Conservation (phyloP, 208 protist genomes). For the Wallacemonas sp. region DNA sequence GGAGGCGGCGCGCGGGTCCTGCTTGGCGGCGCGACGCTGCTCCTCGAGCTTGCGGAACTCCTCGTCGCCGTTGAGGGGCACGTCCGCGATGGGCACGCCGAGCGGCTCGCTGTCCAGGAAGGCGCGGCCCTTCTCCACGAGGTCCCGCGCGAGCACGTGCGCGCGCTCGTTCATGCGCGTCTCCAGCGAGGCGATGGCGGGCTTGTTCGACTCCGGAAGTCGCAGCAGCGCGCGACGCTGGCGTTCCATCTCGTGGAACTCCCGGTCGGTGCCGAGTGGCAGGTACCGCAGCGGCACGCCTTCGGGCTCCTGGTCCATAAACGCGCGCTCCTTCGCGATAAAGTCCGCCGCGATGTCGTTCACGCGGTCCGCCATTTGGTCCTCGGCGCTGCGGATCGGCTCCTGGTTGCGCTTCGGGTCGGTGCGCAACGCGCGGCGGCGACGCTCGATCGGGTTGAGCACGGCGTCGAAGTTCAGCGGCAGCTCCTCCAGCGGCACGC, state of each 20-base stretch:
- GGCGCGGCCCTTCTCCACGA: constrained; percentile 59
- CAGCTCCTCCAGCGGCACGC: constrained; percentile 77
- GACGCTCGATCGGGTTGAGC: constrained; percentile 69
- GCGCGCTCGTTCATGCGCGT: constrained; percentile 68
- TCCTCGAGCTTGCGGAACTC: constrained; percentile 75
- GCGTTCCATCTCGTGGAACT: constrained; percentile 72
- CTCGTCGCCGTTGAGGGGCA: constrained; percentile 70
- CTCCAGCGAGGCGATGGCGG: constrained; percentile 45
- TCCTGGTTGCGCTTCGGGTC: constrained; percentile 58
- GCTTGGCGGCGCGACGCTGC: constrained; percentile 54
- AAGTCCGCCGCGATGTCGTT: constrained; percentile 67
- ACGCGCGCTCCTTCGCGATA: constrained; percentile 68
- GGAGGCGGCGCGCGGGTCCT: constrained; percentile 33
- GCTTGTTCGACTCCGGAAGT: constrained; percentile 26
- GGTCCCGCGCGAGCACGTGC: constrained; percentile 65
- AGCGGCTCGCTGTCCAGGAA: constrained; percentile 70
- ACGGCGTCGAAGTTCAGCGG: constrained; percentile 72
- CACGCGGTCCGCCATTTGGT: constrained; percentile 68
- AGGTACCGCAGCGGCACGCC: constrained; percentile 77
- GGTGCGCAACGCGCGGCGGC: constrained; percentile 45
- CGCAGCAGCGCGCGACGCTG: constrained; percentile 43
- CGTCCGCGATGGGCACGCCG: constrained; percentile 66
- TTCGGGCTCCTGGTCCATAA: constrained; percentile 76
- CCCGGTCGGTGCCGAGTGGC: constrained; percentile 61
- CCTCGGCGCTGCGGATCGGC: constrained; percentile 55